Base-by-base conservation (phyloP, 2,329 filamentous ascomycete species). In the Sphaerostilbella broomeana region DNA sequence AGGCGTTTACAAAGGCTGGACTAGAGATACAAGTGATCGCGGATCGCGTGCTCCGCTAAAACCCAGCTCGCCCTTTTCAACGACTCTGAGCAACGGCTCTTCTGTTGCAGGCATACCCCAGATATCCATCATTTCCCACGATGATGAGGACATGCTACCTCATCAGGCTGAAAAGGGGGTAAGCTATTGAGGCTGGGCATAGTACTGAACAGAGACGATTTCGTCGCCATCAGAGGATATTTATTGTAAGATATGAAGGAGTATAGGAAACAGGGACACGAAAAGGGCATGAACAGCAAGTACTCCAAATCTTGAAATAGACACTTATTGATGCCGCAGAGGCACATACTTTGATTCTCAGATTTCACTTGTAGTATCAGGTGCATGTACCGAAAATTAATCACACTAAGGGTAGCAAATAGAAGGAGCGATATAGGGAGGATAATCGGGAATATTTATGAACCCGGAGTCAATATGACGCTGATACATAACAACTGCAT, bases 11-110 rank as follows among this genome's bases (percentile, higher is more conserved):
- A 47, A 43, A 33, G 42, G 36, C 17, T 44, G 42, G 24, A 50
- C 44, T 39, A 38, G 32, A 19, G 35, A 38, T 15, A 47, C 43
- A 3, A 37, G 47, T 7, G 41, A 35, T 9, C 43, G 35, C 9
- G 42, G 33, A 18, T 51, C 49, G 17, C 44, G 44, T 27, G 44
- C 40, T 0, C 54, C 50, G 11, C 44, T 55, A 40, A 58, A 56
- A 20, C 28, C 40, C 18, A 52, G 50, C 44, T 52, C 44, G 6
- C 36, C 45, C 12, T 54, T 50, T 45, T 47, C 50, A 27, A 34
- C 48, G 12, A 12, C 28, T 9, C 48, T 47, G 12, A 27, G 38
- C 31, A 24, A 28, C 26, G 44, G 42, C 30, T 36, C 22, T 13
- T 20, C 15, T 8, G 31, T 29, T 2, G n/a, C n/a, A n/a, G n/a